Conservation (phyloP, 2,329 filamentous ascomycete species). For the Fusarium sororula region DNA sequence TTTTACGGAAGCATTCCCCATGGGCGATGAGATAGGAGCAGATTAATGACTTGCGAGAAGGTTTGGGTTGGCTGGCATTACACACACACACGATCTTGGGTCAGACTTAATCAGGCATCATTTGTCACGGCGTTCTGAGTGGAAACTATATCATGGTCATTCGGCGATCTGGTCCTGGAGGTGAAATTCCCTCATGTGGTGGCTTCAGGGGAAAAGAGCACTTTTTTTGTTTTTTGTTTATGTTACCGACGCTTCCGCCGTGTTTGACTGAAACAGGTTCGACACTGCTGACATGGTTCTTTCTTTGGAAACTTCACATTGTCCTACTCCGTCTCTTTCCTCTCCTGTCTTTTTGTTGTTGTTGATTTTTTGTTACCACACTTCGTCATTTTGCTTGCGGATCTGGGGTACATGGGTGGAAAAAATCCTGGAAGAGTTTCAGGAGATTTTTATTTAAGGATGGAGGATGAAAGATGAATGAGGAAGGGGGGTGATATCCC, state of each 20-base stretch:
- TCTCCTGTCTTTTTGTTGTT: conserved; percentile 32
- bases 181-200: conserved; percentile 42
- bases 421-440: conserved; percentile 16
- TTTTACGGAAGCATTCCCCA: conserved; percentile 62
- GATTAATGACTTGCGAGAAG: conserved; percentile 52
- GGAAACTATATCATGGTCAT: conserved; percentile 54
- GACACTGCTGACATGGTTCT: conserved; percentile 27
- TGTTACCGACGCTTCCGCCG: conserved; percentile 31
- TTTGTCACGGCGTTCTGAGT: conserved; percentile 52
- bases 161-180: conserved; percentile 49
- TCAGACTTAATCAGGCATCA: conserved; percentile 52
- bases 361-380: conserved; percentile 2
- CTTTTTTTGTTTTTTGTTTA: conserved; percentile 37
- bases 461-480: conserved; percentile 23
- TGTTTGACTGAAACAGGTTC: conserved; percentile 23
- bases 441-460: conserved; percentile 24
- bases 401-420: conserved; percentile 20
- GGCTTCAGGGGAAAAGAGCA: conserved; percentile 48
- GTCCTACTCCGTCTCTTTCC: conserved; percentile 25
- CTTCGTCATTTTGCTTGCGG: conserved; percentile 24
- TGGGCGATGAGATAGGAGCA: conserved; percentile 66
- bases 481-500: neutral
- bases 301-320: conserved; percentile 15
- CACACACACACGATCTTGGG: conserved; percentile 41
- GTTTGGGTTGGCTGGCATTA: conserved; percentile 42